Percentiles rank a stretch among this genome's conserved stretches.
These are phyloP conservation scores for Brassica hybrid DNA, from an alignment of 441 rosid genomes.

Conservation along the genomic window DNA sequence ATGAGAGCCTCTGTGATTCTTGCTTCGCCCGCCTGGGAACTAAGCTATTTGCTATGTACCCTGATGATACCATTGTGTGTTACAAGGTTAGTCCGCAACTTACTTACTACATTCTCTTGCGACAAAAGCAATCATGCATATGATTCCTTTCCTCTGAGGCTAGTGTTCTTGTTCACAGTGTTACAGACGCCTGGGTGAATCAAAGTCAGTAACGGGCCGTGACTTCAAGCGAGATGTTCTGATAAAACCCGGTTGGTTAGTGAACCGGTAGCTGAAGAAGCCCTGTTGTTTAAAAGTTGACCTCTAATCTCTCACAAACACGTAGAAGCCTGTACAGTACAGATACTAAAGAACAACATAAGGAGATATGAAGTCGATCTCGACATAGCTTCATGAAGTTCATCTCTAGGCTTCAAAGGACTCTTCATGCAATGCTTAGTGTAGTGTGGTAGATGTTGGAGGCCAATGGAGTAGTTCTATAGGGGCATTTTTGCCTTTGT, in stretches of 20 bases:
- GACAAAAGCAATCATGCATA: background rate
- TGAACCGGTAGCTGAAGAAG: conserved; percentile 50
- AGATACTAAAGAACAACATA: conserved; percentile 40
- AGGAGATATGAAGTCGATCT: conserved; percentile 35
- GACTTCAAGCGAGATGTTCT: conserved; percentile 78
- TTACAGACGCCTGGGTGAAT: conserved; percentile 86
- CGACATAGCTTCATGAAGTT: conserved; percentile 52
- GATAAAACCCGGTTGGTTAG: conserved; percentile 91
- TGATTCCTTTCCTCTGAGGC: conserved; percentile 9
- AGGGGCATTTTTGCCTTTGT: conserved; percentile 3
- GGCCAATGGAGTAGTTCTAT: background rate
- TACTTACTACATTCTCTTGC: conserved; percentile 19
- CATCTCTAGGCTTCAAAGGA: conserved; percentile 49
- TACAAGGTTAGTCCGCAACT: conserved; percentile 70
- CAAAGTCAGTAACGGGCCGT: conserved; percentile 80
- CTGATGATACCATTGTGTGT: conserved; percentile 90
- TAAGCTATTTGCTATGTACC: conserved; percentile 96
- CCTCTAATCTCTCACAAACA: conserved; percentile 30
- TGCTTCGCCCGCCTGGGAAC: conserved; percentile 92
- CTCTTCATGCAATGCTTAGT: conserved; percentile 50
- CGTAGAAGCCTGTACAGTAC: conserved; percentile 32
- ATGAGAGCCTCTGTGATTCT: conserved; percentile 95
- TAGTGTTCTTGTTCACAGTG: conserved; percentile 55
- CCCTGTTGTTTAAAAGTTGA: conserved; percentile 2
- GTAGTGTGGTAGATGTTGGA: conserved; percentile 16